Evolutionary conservation across 192 early-diverging fungal genomes (phyloP).

Genomic region (Cetraspora pellucida): DNA sequence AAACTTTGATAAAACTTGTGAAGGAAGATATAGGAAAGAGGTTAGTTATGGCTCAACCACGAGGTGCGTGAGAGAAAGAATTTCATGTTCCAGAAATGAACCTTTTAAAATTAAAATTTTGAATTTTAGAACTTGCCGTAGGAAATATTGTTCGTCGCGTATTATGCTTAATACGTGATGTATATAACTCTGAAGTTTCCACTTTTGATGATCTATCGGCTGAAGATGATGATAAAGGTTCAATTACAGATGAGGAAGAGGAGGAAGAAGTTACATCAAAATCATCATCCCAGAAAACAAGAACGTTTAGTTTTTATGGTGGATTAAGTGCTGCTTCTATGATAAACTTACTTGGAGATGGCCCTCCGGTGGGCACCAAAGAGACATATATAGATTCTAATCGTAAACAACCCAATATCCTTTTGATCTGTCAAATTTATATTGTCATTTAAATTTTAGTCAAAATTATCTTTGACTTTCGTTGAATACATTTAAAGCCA

Average conservation of each 20-base stretch:
- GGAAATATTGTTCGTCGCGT: constrained; percentile 86
- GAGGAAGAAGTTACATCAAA: constrained; percentile 25
- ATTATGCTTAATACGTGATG: constrained; percentile 79
- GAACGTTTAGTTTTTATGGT: neutral
- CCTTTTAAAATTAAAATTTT: neutral
- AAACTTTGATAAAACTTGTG: constrained; percentile 61
- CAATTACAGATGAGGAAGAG: constrained; percentile 25
- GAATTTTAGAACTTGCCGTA: constrained; percentile 71
- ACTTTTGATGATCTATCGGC: constrained; percentile 41
- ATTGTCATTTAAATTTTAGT: neutral
- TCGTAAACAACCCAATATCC: constrained; percentile 26
- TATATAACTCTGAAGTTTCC: constrained; percentile 18
- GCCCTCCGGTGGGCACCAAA: constrained; percentile 37
- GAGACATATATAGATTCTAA: neutral
- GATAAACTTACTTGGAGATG: constrained; percentile 69
- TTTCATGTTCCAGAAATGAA: neutral
- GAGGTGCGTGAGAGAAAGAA: constrained; percentile 40
- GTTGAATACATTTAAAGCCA: constrained; percentile 62
- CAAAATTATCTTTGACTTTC: constrained; percentile 1
- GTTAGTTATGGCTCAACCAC: constrained; percentile 79
- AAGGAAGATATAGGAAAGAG: constrained; percentile 64
- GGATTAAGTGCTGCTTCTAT: constrained; percentile 53
- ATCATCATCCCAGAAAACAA: neutral
- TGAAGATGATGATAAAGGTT: constrained; percentile 39
- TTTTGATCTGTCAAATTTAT: neutral